phyloP scores from a whole-genome alignment of 148 eudicot species.

The Selenicereus undatus region DNA sequence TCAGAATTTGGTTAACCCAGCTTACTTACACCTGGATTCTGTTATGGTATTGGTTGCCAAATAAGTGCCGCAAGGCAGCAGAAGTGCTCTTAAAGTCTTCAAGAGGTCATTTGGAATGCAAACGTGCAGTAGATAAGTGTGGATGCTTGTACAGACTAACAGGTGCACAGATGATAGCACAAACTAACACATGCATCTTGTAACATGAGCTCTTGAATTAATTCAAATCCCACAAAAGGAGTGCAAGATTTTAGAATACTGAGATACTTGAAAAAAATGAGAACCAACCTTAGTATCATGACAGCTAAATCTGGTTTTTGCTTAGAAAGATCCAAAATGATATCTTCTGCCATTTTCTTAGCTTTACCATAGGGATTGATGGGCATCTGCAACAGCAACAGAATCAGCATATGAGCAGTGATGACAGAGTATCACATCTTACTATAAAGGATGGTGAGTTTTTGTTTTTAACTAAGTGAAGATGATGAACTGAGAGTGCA shows the following conservation, averaged over 20 bases:
- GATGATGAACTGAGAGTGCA: neutral
- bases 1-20: too few relatives aligned
- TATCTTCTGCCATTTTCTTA: conserved; percentile 98
- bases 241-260: neutral
- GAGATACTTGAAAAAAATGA: neutral
- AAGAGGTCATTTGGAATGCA: too few relatives aligned
- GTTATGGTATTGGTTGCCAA: too few relatives aligned
- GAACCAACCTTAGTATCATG: conserved; percentile 77
- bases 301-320: conserved; percentile 71
- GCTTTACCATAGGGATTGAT: conserved; percentile 99
- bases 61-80: too few relatives aligned
- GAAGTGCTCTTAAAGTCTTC: too few relatives aligned
- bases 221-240: neutral
- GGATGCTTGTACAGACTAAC: too few relatives aligned
- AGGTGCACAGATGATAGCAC: neutral
- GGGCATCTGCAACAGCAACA: conserved; percentile 53
- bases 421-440: neutral
- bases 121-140: too few relatives aligned
- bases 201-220: neutral
- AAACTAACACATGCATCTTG: too few relatives aligned
- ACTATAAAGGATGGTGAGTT: neutral
- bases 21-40: too few relatives aligned
- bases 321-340: conserved; percentile 78
- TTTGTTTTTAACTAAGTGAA: neutral
- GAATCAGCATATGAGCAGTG: conserved; percentile 1